Conservation (phyloP, 345 rosid species). For the Raphanus sativus region DNA sequence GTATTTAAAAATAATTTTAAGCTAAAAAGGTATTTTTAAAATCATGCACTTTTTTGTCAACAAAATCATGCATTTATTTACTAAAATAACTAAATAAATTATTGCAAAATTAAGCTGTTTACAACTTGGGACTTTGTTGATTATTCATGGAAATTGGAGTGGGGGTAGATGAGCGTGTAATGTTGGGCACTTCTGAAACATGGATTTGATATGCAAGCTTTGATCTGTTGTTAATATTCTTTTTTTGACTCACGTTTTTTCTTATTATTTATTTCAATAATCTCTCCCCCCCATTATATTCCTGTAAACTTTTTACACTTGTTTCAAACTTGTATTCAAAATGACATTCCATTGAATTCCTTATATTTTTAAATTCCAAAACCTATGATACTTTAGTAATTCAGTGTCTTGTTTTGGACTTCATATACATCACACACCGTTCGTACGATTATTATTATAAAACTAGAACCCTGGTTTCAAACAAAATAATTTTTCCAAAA, state of each 20-base stretch:
- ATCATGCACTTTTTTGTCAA: too few relatives aligned
- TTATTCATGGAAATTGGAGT: not conserved
- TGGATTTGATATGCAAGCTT: slow-evolving; percentile 36
- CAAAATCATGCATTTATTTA: not conserved
- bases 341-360: slow-evolving; percentile 14
- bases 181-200: slow-evolving; percentile 39
- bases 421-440: not conserved
- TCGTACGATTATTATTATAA: not conserved
- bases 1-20: not conserved
- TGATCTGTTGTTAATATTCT: not conserved
- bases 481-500: not conserved
- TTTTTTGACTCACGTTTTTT: slow-evolving; percentile 21
- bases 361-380: not conserved
- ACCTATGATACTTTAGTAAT: not conserved
- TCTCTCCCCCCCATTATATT: not conserved
- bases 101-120: slow-evolving; percentile 18
- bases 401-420: slow-evolving; percentile 1
- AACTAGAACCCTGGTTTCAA: not conserved
- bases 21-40: too few relatives aligned
- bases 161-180: slow-evolving; percentile 33
- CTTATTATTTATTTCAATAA: slow-evolving; percentile 17
- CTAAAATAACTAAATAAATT: not conserved
- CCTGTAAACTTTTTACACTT: not conserved
- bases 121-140: slow-evolving; percentile 21
- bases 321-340: not conserved